phyloP scores from a whole-genome alignment of 768 basidiomycete genomes.

The Suillus fuscotomentosus region DNA sequence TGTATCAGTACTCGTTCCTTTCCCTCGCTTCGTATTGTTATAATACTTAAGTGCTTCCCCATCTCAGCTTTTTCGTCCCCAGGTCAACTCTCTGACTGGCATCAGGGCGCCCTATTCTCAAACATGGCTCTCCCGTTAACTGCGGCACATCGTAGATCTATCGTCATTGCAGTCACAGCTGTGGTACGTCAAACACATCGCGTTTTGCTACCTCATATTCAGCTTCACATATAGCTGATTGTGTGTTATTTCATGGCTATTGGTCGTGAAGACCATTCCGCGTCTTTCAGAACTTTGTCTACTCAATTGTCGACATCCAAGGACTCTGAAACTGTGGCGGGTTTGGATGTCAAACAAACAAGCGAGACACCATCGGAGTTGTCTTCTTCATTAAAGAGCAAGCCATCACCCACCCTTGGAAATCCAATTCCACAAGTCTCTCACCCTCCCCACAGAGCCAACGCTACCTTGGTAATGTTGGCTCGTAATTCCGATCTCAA shows the following conservation, averaged over 20 bases:
- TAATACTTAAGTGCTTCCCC: neutral
- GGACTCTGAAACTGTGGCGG: neutral
- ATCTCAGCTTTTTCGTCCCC: neutral
- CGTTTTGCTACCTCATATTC: neutral
- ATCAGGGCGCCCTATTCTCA: neutral
- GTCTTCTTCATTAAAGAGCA: neutral
- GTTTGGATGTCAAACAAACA: neutral
- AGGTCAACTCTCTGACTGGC: neutral
- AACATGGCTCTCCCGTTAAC: slow-evolving; percentile 25
- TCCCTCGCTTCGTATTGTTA: neutral
- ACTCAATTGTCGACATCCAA: slow-evolving; percentile 4
- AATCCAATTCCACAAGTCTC: neutral
- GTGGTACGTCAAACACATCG: slow-evolving; percentile 17
- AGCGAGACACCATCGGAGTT: neutral
- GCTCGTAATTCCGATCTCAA: slow-evolving; percentile 47
- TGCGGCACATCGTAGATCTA: slow-evolving; percentile 28
- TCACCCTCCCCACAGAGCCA: slow-evolving; percentile 35
- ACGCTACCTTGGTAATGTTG: slow-evolving; percentile 60
- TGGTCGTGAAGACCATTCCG: neutral
- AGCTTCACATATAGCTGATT: slow-evolving; percentile 12
- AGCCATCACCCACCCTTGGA: slow-evolving; percentile 2
- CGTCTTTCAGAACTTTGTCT: slow-evolving; percentile 7
- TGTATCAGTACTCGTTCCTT: neutral
- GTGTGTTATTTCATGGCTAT: slow-evolving; percentile 25
- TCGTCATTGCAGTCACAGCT: slow-evolving; percentile 24